A percentile compares a stretch with the other conserved stretches of the same genome.
These are phyloP conservation scores for Phlebiopsis flavidoalba DNA, from an alignment of 768 basidiomycete species.

Conservation along the genomic window DNA sequence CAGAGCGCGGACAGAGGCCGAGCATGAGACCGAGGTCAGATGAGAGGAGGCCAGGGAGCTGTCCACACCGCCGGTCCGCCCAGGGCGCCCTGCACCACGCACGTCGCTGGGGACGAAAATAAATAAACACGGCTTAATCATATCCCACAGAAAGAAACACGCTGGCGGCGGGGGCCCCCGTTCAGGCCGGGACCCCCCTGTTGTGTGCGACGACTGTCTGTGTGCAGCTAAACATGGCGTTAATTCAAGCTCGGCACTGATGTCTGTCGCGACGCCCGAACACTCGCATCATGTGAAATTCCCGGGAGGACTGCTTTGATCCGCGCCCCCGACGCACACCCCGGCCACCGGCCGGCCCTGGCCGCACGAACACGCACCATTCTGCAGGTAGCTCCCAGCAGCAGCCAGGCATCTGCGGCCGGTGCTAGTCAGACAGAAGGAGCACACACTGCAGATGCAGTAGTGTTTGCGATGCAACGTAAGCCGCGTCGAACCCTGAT, in stretches of 20 bases:
- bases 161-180: no score
- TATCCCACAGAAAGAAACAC: no score
- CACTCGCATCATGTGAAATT: constrained; percentile 9
- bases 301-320: constrained; percentile 4
- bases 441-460: no score
- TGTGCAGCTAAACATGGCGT: no score
- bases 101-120: not conserved
- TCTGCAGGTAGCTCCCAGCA: not conserved
- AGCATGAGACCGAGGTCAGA: not conserved
- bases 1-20: constrained; percentile 2
- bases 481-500: no score
- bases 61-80: constrained; percentile 2
- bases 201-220: no score
- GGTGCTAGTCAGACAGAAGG: no score
- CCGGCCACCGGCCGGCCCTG: constrained; percentile 1
- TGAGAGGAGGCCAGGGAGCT: not conserved
- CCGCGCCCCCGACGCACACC: constrained; percentile 5
- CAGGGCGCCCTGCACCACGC: not conserved
- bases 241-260: no score
- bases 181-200: no score
- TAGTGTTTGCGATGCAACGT: no score
- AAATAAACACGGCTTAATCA: no score
- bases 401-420: no score
- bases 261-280: not conserved
- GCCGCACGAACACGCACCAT: not conserved